Evolutionary conservation across 2,329 filamentous ascomycete species (phyloP).

Genomic region (Pseudogymnoascus sp.): DNA sequence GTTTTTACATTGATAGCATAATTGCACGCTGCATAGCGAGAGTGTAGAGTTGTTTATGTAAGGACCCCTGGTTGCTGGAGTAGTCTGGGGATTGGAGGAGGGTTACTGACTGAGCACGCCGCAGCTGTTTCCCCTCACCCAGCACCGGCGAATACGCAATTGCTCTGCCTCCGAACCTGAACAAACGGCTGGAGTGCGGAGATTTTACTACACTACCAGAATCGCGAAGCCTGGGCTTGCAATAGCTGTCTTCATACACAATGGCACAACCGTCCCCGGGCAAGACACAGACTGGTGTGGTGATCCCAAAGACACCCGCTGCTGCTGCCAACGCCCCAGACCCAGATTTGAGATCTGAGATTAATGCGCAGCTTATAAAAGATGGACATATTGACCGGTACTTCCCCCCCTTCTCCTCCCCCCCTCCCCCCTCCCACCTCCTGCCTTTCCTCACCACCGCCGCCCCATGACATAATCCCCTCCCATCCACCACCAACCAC

Average conservation of each 20-base stretch:
- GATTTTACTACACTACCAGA: not conserved
- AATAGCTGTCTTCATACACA: not conserved
- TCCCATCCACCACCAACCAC: constrained; percentile 2
- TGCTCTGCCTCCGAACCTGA: not conserved
- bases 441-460: not conserved
- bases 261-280: not conserved
- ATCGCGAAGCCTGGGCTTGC: not conserved
- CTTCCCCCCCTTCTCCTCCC: constrained; percentile 13
- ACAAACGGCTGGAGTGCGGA: not conserved
- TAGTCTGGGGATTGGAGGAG: not conserved
- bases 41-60: not conserved
- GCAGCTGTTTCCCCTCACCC: not conserved
- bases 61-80: not conserved
- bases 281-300: not conserved
- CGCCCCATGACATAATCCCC: constrained; percentile 3
- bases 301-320: not conserved
- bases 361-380: constrained; percentile 50
- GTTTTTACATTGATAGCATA: not conserved
- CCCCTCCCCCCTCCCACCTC: constrained; percentile 4
- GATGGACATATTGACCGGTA: constrained; percentile 55
- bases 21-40: not conserved
- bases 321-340: constrained; percentile 29
- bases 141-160: not conserved
- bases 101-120: not conserved
- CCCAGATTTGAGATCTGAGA: constrained; percentile 52